phyloP scores from a whole-genome alignment of 345 rosid genomes.

The Euphorbia tirucalli region DNA sequence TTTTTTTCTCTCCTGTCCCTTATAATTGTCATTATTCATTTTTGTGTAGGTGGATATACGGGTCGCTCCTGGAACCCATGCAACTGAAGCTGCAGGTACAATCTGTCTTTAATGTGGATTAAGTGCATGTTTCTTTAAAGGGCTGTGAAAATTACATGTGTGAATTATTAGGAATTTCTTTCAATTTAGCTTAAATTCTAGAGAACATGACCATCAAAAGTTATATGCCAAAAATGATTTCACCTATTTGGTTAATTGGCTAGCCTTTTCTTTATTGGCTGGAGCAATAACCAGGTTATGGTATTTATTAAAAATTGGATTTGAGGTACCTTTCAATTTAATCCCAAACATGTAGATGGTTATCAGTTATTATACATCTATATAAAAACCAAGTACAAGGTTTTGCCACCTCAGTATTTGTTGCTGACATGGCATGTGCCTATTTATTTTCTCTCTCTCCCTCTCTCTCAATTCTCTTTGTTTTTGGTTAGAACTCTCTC shows the following conservation, averaged over 20 bases:
- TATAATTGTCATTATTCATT: slow-evolving; percentile 2
- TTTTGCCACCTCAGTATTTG: not conserved
- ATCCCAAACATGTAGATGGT: not conserved
- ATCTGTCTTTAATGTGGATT: not conserved
- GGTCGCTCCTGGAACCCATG: slow-evolving; percentile 95
- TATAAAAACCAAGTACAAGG: not conserved
- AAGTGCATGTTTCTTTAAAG: not conserved
- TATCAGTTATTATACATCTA: no score
- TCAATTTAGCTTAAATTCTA: not conserved
- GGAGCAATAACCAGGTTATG: not conserved
- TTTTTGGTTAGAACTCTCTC: no score
- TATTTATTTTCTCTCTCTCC: no score
- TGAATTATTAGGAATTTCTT: not conserved
- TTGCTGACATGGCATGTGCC: not conserved
- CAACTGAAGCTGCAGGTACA: slow-evolving; percentile 85
- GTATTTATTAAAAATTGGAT: no score
- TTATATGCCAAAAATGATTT: not conserved
- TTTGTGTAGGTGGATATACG: slow-evolving; percentile 71
- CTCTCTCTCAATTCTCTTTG: no score
- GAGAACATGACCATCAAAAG: not conserved
- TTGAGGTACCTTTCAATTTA: no score
- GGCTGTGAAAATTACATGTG: not conserved
- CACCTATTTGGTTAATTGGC: not conserved
- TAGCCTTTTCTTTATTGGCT: not conserved
- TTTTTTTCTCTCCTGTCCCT: not conserved